Base-by-base conservation (phyloP, 371 early-diverging fungal genomes). In the Mucor irregularis region DNA sequence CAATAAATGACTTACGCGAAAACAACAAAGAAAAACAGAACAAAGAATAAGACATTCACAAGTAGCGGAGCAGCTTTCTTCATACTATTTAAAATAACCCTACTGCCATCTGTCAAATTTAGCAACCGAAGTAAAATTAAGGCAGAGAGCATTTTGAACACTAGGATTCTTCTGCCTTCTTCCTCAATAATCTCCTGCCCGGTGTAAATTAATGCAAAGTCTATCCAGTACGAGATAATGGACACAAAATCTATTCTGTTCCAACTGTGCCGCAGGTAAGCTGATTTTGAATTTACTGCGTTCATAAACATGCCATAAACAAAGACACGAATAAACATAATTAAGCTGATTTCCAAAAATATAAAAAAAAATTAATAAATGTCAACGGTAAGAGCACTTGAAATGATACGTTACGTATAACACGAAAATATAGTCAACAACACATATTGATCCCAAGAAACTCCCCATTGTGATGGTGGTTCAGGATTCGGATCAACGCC, bases 201-300 rank as follows among this genome's bases (percentile, higher is more conserved):
- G 10, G 67, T 43, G 7, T 78, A 37, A 31, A 76, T 58, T 11
- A 87, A 53, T 16, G 45, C 55, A 24, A 86, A 62, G 53, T 85
- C 82, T 35, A 86, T 66, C 84, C 85, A 87, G 66, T 75, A 87
- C 6, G 72, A 66, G 0, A 79, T n/a, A 0, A 87, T 76, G 0
- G 86, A 75, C 11, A 86, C 31, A 38, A 86, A 70, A 53, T 87
- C 88, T 22, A 87, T 73, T n/a, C 88, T 73, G 48, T 86, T 86
- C 82, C 83, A 87, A 42, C 81, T 80, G 42, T 87, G 88, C 11
- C 88, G 71, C 17, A 87, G 69, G 44, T 76, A 87, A 0, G 88
- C 82, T 10, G 43, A 30, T 43, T 26, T 53, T 17, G n/a, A 22
- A 33, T 49, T 56, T 30, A 47, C 28, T 40, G 78, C 64, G 40